Percentiles rank a stretch among this genome's conserved stretches.
Conservation (phyloP, 176 grass and related monocot species). For the Oryza brachyantha region DNA sequence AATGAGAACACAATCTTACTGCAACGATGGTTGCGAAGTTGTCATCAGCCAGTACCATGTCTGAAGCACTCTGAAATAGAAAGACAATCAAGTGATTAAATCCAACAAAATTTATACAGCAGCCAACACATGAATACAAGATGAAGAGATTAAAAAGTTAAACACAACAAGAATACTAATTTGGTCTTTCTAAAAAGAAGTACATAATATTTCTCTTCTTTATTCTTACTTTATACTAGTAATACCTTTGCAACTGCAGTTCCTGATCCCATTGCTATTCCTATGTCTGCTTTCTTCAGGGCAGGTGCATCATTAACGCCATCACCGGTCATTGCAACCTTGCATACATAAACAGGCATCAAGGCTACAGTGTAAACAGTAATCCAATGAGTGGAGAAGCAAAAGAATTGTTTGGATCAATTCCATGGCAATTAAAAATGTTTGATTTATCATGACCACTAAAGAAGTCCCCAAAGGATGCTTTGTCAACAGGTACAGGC, state of each 20-base stretch:
- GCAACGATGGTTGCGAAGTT: conserved; percentile 99
- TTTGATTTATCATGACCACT: conserved; percentile 11
- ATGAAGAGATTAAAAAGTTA: neutral
- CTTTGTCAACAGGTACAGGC: conserved; percentile 13
- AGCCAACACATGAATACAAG: neutral
- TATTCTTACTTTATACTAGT: neutral
- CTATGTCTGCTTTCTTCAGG: conserved; percentile 97
- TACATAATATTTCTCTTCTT: neutral
- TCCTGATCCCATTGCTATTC: conserved; percentile 99
- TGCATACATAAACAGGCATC: conserved; percentile 22
- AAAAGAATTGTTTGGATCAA: neutral
- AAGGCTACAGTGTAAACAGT: conserved; percentile 8
- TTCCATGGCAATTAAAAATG: conserved; percentile 1
- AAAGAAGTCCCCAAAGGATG: conserved; percentile 8
- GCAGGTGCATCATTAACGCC: conserved; percentile 99
- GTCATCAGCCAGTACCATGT: conserved; percentile 99
- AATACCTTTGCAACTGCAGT: conserved; percentile 97
- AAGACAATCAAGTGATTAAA: conserved; percentile 21
- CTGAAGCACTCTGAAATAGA: conserved; percentile 92
- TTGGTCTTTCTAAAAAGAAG: neutral
- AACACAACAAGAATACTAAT: neutral
- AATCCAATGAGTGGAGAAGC: neutral
- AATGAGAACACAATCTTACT: conserved; percentile 51
- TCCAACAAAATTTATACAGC: neutral
- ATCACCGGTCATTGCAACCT: conserved; percentile 99